These are phyloP conservation scores for Vigna nakashimae DNA, from an alignment of 306 rosid genomes.

Conservation along the genomic window DNA sequence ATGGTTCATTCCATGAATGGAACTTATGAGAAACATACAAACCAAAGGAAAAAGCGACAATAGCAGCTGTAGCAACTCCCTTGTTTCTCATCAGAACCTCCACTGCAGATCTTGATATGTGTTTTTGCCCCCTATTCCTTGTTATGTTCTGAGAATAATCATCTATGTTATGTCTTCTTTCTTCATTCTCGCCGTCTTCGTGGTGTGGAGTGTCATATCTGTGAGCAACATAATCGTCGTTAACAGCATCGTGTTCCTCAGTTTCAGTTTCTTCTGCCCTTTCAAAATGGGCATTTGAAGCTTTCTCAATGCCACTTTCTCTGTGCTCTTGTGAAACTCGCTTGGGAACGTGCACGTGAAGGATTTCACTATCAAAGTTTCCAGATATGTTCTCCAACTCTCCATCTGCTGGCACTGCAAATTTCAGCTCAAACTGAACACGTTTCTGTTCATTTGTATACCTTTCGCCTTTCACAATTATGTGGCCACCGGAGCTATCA, in stretches of 20 bases:
- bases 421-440: conserved; percentile 41
- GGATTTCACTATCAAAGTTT: conserved; percentile 55
- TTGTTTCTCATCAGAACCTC: conserved; percentile 50
- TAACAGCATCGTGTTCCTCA: not conserved
- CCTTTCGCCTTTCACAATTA: conserved; percentile 58
- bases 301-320: conserved; percentile 9
- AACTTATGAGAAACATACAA: conserved; percentile 45
- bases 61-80: conserved; percentile 50
- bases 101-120: conserved; percentile 21
- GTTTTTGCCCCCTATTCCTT: conserved; percentile 45
- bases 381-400: conserved; percentile 47
- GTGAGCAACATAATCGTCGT: not conserved
- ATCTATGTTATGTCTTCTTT: not conserved
- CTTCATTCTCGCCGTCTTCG: not conserved
- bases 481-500: not conserved
- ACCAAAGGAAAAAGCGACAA: conserved; percentile 60
- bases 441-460: conserved; percentile 41
- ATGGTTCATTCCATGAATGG: conserved; percentile 14
- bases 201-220: too few relatives aligned
- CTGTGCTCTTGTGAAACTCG: conserved; percentile 10
- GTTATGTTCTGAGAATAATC: conserved; percentile 31
- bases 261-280: conserved; percentile 2
- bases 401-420: conserved; percentile 47
- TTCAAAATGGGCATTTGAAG: conserved; percentile 2
- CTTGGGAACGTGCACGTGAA: conserved; percentile 52